A percentile compares a stretch with the other conserved stretches of the same genome.
Conservation (phyloP, 257 asterid species). For the Haberlea rhodopensis region DNA sequence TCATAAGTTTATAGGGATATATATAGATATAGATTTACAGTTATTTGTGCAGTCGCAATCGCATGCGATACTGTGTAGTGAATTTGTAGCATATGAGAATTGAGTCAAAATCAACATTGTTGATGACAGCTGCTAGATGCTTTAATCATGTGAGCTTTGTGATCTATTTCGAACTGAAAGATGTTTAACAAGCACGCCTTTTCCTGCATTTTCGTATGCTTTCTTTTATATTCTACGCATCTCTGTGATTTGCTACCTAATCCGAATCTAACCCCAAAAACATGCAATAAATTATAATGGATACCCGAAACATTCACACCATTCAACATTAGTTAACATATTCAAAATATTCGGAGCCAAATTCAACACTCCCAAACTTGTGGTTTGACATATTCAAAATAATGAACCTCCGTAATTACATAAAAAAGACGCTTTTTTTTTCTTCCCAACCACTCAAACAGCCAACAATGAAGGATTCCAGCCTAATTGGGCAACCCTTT, state of each 20-base stretch:
- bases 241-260: not conserved
- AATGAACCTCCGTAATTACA: no score
- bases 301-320: not conserved
- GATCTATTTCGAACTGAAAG: not conserved
- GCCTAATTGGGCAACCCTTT: no score
- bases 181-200: not conserved
- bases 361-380: not conserved
- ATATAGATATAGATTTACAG: no score
- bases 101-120: not conserved
- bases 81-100: not conserved
- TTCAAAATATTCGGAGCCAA: no score
- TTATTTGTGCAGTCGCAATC: not conserved
- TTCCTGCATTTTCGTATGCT: not conserved
- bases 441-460: no score
- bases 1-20: no score
- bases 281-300: not conserved
- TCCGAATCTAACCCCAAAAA: not conserved
- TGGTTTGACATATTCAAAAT: no score
- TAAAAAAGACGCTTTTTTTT: no score
- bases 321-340: not conserved
- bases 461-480: no score
- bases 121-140: not conserved
- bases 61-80: not conserved
- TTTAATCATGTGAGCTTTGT: not conserved
- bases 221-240: not conserved